phyloP scores from a whole-genome alignment of 2,329 filamentous ascomycete genomes.

The Cladophialophora bantiana region DNA sequence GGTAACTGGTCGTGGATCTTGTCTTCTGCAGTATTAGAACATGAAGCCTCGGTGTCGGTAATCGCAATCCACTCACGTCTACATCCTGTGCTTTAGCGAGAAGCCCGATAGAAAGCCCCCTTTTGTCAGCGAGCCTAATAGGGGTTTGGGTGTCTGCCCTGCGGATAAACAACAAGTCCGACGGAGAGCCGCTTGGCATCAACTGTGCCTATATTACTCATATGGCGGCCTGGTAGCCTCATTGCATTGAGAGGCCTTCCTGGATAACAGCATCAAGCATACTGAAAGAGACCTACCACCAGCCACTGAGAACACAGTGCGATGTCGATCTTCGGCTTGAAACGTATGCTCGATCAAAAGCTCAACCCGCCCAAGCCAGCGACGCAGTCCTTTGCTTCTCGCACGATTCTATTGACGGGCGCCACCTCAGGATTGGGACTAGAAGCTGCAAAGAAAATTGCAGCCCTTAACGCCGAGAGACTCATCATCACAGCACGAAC shows the following conservation, averaged over 20 bases:
- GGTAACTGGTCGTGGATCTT: too few species aligned
- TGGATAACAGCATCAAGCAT: background rate
- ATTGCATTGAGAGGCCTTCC: constrained; percentile 40
- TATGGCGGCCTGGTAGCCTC: background rate
- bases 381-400: constrained; percentile 51
- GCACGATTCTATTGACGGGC: constrained; percentile 59
- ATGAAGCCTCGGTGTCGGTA: background rate
- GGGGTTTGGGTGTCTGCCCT: background rate
- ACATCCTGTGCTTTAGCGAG: too few species aligned
- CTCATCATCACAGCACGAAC: constrained; percentile 58
- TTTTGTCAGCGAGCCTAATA: background rate
- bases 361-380: constrained; percentile 42
- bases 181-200: background rate
- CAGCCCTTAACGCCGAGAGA: constrained; percentile 50
- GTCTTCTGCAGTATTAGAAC: too few species aligned
- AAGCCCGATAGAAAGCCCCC: too few species aligned
- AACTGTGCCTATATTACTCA: background rate
- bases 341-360: constrained; percentile 29
- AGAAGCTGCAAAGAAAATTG: constrained; percentile 58
- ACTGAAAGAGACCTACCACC: background rate
- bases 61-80: background rate
- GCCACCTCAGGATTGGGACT: constrained; percentile 60
- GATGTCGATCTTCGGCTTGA: constrained; percentile 20
- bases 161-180: constrained; percentile 6
- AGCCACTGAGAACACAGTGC: background rate